Percentiles rank a stretch among this genome's conserved stretches.
phyloP scores from a whole-genome alignment of 2,329 filamentous ascomycete genomes.

The Fusarium poae region DNA sequence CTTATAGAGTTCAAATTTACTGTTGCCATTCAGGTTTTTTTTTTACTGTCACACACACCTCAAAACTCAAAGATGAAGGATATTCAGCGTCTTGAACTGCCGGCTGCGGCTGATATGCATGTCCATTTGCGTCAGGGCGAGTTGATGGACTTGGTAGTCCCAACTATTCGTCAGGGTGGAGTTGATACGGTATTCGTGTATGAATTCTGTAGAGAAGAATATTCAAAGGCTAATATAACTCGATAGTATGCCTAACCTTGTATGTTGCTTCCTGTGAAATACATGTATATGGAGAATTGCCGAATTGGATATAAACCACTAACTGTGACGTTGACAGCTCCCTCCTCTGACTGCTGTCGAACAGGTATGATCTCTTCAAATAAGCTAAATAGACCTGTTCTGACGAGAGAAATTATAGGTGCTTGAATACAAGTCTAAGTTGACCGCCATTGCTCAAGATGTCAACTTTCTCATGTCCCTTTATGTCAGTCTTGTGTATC shows the following conservation, averaged over 20 bases:
- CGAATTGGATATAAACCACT: slow-evolving; percentile 13
- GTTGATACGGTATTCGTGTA: slow-evolving; percentile 72
- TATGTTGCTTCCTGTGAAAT: slow-evolving; percentile 48
- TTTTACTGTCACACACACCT: not conserved
- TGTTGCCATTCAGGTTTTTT: slow-evolving; percentile 1
- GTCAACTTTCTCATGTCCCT: slow-evolving; percentile 82
- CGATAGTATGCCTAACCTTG: slow-evolving; percentile 70
- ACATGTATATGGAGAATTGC: not conserved
- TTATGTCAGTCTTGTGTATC: slow-evolving; percentile 59
- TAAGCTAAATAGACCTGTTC: too few relatives aligned
- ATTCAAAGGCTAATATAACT: slow-evolving; percentile 36
- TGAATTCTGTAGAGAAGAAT: slow-evolving; percentile 47
- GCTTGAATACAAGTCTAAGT: slow-evolving; percentile 73
- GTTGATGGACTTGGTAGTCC: slow-evolving; percentile 70
- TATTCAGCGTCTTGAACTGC: slow-evolving; percentile 63
- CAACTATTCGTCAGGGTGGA: slow-evolving; percentile 69
- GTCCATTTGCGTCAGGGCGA: slow-evolving; percentile 78
- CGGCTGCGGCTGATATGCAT: slow-evolving; percentile 75
- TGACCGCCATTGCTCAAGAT: slow-evolving; percentile 70
- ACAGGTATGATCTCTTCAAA: slow-evolving; percentile 26
- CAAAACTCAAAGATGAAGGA: slow-evolving; percentile 34
- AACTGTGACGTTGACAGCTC: slow-evolving; percentile 15
- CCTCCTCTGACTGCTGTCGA: slow-evolving; percentile 40
- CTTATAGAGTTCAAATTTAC: slow-evolving; percentile 5
- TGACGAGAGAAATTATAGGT: slow-evolving; percentile 56